Conservation (phyloP, 768 basidiomycete species). For the Trametes cubensis region DNA sequence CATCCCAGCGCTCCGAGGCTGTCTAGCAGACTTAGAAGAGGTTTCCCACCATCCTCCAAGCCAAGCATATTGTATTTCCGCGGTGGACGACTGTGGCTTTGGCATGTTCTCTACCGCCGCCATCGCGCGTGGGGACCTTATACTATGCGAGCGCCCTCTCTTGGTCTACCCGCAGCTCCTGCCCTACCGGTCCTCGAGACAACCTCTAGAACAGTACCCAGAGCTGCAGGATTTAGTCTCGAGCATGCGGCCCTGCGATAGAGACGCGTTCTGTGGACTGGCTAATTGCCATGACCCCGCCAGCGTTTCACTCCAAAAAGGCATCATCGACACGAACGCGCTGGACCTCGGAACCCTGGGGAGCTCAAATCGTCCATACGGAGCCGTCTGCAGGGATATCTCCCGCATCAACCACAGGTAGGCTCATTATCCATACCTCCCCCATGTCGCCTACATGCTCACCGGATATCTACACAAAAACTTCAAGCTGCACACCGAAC, state of each 20-base stretch:
- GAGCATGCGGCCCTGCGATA: neutral
- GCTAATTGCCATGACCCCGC: neutral
- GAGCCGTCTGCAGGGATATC: conserved; percentile 12
- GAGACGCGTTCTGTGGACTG: neutral
- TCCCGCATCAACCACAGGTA: conserved; percentile 16
- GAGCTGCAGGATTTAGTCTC: neutral
- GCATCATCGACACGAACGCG: conserved; percentile 19
- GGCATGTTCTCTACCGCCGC: conserved; percentile 3
- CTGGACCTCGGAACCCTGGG: neutral
- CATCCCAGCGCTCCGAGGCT: too few species aligned
- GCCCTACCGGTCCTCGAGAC: neutral
- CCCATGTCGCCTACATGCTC: neutral
- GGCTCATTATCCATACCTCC: neutral
- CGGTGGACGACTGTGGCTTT: neutral
- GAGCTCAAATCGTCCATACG: neutral
- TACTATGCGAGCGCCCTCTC: conserved; percentile 11
- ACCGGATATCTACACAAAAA: neutral
- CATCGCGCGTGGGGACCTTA: conserved; percentile 3
- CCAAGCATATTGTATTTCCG: neutral
- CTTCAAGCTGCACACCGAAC: conserved; percentile 18
- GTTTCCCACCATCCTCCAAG: too few species aligned
- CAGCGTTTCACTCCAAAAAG: neutral
- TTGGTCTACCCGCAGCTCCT: conserved; percentile 11
- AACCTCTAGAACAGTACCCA: neutral
- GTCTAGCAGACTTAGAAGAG: too few species aligned